A percentile compares a stretch with the other conserved stretches of the same genome.
Conservation (phyloP, 106 monocot species). For the Allium fistulosum region DNA sequence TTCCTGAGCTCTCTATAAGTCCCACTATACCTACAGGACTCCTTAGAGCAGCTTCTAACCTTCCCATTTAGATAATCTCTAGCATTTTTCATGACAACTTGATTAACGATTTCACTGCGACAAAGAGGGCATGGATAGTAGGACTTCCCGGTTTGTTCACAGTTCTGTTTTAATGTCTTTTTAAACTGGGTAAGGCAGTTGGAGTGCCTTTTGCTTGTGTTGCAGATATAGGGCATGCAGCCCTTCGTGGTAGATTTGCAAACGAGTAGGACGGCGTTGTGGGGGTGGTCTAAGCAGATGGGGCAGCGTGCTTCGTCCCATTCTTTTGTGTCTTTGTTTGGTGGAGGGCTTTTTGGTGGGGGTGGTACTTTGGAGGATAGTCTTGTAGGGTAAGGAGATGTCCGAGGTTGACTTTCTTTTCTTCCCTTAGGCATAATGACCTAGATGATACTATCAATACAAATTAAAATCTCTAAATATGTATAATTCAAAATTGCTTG, state of each 20-base stretch:
- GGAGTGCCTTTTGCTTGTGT: constrained; percentile 6
- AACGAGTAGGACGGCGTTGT: constrained; percentile 9
- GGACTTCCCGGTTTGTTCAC: neutral
- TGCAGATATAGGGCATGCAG: constrained; percentile 13
- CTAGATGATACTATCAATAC: too few relatives aligned
- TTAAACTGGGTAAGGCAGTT: constrained; percentile 11
- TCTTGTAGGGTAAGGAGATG: too few relatives aligned
- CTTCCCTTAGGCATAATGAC: too few relatives aligned
- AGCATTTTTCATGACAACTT: constrained; percentile 6
- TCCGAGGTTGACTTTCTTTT: too few relatives aligned
- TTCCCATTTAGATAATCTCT: constrained; percentile 5
- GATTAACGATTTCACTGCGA: constrained; percentile 1
- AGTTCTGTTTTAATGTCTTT: neutral
- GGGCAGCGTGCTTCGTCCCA: constrained; percentile 1
- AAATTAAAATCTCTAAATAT: too few relatives aligned
- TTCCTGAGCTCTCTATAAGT: constrained; percentile 4
- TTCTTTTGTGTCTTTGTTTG: too few relatives aligned
- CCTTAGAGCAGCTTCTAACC: constrained; percentile 6
- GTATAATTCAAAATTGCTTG: too few relatives aligned
- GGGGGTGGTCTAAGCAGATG: constrained; percentile 11
- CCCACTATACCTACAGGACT: neutral
- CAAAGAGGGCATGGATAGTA: constrained; percentile 10
- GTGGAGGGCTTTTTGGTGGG: too few relatives aligned
- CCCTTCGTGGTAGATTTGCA: constrained; percentile 10
- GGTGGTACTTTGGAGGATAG: too few relatives aligned